Percentiles rank a stretch among this genome's conserved stretches.
These are phyloP conservation scores for Ploettnerulaceae sp. DNA, from an alignment of 2,329 filamentous ascomycete species.

Conservation along the genomic window DNA sequence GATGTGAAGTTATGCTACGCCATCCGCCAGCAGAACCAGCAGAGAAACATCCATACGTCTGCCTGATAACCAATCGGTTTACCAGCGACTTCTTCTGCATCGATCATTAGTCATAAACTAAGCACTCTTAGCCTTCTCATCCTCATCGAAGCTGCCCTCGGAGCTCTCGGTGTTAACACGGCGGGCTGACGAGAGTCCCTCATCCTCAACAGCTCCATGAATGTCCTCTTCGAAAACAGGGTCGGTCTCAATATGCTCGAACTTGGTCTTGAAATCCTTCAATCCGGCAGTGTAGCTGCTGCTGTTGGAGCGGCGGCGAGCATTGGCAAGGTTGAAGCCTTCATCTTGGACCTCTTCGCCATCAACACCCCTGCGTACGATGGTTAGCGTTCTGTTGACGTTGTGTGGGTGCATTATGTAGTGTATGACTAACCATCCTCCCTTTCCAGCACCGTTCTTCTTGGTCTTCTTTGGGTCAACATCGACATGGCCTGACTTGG, in stretches of 20 bases:
- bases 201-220: slow-evolving; percentile 54
- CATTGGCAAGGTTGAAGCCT: slow-evolving; percentile 76
- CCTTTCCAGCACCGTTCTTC: slow-evolving; percentile 90
- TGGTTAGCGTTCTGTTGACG: slow-evolving; percentile 17
- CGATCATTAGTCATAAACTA: slow-evolving; percentile 11
- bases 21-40: slow-evolving; percentile 25
- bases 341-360: slow-evolving; percentile 83
- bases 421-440: slow-evolving; percentile 71
- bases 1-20: slow-evolving; percentile 25
- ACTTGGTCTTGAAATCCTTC: slow-evolving; percentile 90
- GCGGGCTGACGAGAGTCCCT: slow-evolving; percentile 25
- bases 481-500: slow-evolving; percentile 76
- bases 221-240: slow-evolving; percentile 87
- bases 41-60: slow-evolving; percentile 21
- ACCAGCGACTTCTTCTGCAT: slow-evolving; percentile 21
- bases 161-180: slow-evolving; percentile 33
- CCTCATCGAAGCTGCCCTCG: slow-evolving; percentile 32
- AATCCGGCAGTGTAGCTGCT: slow-evolving; percentile 66
- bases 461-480: slow-evolving; percentile 89
- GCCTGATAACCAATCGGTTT: slow-evolving; percentile 15
- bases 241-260: slow-evolving; percentile 83
- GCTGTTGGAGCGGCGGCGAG: slow-evolving; percentile 89
- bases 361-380: slow-evolving; percentile 63
- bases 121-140: slow-evolving; percentile 40
- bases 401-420: neutral